phyloP scores from a whole-genome alignment of 495 filamentous ascomycete species.

The Penicillium paradoxum region DNA sequence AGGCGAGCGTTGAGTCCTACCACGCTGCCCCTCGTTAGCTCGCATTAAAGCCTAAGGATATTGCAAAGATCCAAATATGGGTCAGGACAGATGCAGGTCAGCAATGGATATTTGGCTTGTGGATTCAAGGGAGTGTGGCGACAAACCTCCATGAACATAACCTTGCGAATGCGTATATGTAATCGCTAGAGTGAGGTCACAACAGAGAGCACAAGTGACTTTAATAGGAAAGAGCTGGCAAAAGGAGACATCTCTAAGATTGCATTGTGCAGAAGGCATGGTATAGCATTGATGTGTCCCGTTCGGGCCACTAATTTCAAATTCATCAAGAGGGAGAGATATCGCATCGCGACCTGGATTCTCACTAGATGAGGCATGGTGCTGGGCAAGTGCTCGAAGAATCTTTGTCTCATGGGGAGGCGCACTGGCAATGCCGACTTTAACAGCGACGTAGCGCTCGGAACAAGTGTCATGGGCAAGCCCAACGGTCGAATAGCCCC shows the following conservation, averaged over 20 bases:
- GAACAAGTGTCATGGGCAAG: slow-evolving; percentile 42
- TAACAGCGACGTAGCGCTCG: slow-evolving; percentile 30
- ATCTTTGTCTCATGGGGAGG: slow-evolving; percentile 1
- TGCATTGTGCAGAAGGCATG: slow-evolving; percentile 18
- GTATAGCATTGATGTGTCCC: slow-evolving; percentile 28
- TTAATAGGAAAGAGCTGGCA: slow-evolving; percentile 26
- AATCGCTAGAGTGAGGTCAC: slow-evolving; percentile 19
- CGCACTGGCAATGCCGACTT: slow-evolving; percentile 25
- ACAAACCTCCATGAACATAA: slow-evolving; percentile 30
- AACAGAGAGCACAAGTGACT: slow-evolving; percentile 25
- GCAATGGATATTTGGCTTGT: no score
- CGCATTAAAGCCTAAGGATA: no score
- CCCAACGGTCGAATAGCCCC: slow-evolving; percentile 51
- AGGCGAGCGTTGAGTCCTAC: no score
- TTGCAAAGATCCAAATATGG: no score
- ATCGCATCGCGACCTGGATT: slow-evolving; percentile 15
- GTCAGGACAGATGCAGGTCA: no score
- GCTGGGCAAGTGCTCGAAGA: slow-evolving; percentile 20
- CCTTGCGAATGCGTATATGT: slow-evolving; percentile 33
- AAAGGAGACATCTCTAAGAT: slow-evolving; percentile 27
- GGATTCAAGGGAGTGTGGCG: no score
- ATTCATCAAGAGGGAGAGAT: slow-evolving; percentile 22
- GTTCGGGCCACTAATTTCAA: slow-evolving; percentile 28
- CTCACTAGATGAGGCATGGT: not conserved
- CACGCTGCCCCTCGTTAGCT: no score